Percentiles rank a stretch among this genome's conserved stretches.
phyloP scores from a whole-genome alignment of 1,139 yeast genomes.

The Kurtzmaniella quercitrusa region DNA sequence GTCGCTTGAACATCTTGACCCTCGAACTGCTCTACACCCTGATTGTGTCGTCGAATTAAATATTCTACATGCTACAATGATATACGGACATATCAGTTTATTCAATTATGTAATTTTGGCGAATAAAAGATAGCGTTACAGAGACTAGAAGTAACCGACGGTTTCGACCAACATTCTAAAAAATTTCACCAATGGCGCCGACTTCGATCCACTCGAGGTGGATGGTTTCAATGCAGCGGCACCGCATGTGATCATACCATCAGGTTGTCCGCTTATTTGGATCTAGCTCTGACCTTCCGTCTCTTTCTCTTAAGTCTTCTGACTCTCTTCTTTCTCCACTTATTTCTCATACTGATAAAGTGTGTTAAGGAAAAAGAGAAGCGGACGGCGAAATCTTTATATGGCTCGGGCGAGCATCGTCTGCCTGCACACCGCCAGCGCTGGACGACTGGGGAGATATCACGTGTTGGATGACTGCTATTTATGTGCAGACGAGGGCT shows the following conservation, averaged over 20 bases:
- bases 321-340: constrained; percentile 99
- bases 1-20: too few species aligned
- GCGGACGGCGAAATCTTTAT: constrained; percentile 7
- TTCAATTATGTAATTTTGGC: not conserved
- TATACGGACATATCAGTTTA: not conserved
- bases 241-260: not conserved
- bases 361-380: constrained; percentile 17
- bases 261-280: constrained; percentile 69
- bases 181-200: not conserved
- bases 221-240: not conserved
- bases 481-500: not conserved
- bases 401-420: constrained; percentile 6
- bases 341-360: constrained; percentile 68
- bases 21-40: too few species aligned
- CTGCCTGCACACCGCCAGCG: constrained; percentile 6
- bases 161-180: not conserved
- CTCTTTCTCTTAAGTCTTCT: constrained; percentile 99
- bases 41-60: too few species aligned
- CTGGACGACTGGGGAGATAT: constrained; percentile 5
- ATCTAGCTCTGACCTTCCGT: constrained; percentile 99
- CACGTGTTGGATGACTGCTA: constrained; percentile 1
- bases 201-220: not conserved
- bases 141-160: constrained; percentile 1
- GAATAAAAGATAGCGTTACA: not conserved
- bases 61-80: not conserved